Evolutionary conservation across 805 yeast genomes (phyloP), one percentile per base, ranked within the genome.

Genomic region (Ogataea haglerorum): DNA sequence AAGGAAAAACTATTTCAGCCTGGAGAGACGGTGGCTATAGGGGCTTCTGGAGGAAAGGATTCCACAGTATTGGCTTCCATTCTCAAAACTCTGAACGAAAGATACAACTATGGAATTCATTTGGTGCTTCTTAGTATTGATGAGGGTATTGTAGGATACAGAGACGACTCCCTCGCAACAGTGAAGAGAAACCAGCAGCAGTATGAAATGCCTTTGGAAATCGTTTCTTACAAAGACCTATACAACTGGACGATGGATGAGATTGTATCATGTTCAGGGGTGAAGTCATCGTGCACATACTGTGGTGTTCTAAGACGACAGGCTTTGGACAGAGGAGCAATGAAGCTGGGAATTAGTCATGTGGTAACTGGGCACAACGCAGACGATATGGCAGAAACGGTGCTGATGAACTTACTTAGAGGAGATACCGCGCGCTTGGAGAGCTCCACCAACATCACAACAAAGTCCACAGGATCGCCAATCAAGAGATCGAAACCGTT

Each of bases 211-310:
- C 67, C 67, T 2, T 45, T 67, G 24, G 67, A 64, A 39, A 65
- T 66, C 18, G 64, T 93, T 5, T 85, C 95, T 10, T 93, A 93
- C 54, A 79, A 79, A 48, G 96, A 90, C 22, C 69, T 93, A 10
- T 93, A 93, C 60, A 82, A 90, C 56, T 93, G 99, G 99, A 87
- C 95, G 10, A 93, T 93, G 99, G 99, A 93, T 68, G 95, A 88
- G 55, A 88, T 93, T 37, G 99, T 93, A 1, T 80, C 90, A 1
- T 86, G 93, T 59, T 93, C 96, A 1, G 98, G 98, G 6, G 82
- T 86, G 26, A 73, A 95, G 59, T 88, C 88, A 52, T 86, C 95
- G 58, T 93, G 99, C 64, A 93, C 99, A 0, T 93, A 93, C 58
- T 93, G 99, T 69, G 99, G 99, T 36, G 99, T 93, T 6, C 78